Base-by-base conservation (phyloP, 2,329 filamentous ascomycete species). In the Fusarium sublunatum region DNA sequence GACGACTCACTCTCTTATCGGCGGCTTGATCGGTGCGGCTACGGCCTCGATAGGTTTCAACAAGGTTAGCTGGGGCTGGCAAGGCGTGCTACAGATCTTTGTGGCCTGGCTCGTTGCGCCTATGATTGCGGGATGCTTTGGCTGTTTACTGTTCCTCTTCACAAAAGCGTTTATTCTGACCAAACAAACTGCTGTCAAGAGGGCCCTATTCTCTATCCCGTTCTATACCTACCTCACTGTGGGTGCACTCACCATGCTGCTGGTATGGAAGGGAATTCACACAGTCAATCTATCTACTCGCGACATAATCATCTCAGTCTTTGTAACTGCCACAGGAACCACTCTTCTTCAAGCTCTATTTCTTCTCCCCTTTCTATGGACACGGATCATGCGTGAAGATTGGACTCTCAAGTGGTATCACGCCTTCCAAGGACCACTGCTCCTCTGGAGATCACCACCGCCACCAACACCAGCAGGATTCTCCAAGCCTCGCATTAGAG, bases 1-100 rank as follows among this genome's bases (percentile, higher is more conserved):
- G 4, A 85, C 83, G 3, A 86, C 83, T 0, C 81, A 84, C 68
- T 82, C 79, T 49, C 78, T 84, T 35, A 79, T 83, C 35, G 82
- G 76, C 5, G 77, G 77, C 2, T 35, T 79, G 2, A 71, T 79
- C 1, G 77, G 77, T 10, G 72, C 75, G 0, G 76, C 74, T 3
- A 73, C 73, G 0, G 77, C 76, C 1, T 73, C 74, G 1, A 72
- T 79, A 10, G 77, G 77, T 6, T 73, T 76, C 28, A 22, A 41
- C 1, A 73, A 75, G 40, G 67, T 79, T 29, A 76, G 73, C 50
- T 79, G 77, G 77, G 74, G 73, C 7, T 75, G 73, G 67, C 41
- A 62, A 8, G 77, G 77, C 1, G 76, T 78, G 8, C 73, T 74
- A 2, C 75, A 77, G 44, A 75, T 79, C 8, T 77, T 79, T 54